Base-by-base conservation (phyloP, 345 rosid genomes). In the Reutealis trisperma region DNA sequence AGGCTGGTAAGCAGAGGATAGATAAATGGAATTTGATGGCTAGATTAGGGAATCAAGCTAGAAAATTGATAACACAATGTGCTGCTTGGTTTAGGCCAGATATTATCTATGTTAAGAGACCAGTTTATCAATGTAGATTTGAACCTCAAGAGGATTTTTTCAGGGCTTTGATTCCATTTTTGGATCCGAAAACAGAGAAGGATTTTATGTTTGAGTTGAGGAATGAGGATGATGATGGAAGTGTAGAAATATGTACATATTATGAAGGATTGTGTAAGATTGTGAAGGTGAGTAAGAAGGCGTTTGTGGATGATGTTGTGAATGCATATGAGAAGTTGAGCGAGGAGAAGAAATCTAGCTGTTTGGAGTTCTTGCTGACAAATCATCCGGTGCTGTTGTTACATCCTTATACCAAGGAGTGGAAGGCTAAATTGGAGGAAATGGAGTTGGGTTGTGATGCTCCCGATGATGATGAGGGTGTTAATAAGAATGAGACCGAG, bases 1-100 rank as follows among this genome's bases (percentile, higher is more conserved):
- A 96, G 58, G 94, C 89, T 0, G 91, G 91, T 51, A 87, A 90
- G 71, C 83, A 92, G 87, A 86, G 98, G 83, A 47, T 96, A 55
- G 99, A 96, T 75, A 96, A 96, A 81, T 96, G 99, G 99, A 92
- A 80, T 67, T 81, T 96, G 87, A 96, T 96, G 99, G 96, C 89
- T 24, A 86, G 99, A 32, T 85, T 96, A 24, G 99, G 94, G 80
- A 93, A 93, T 74, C 89, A 87, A 30, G 65, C 99, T 1, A 79
- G 98, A 80, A 73, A 83, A 21, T 79, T 89, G 85, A 87, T 95
- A 37, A 84, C 94, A 6, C 86, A 85, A 49, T 95, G 97, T 18
- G 96, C 98, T 0, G 98, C 94, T 51, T 92, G 99, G 99, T 87
- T 92, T 87, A 89, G 99, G 76, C 99, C 98, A 0, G 99, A 95